Base-by-base conservation (phyloP, 371 early-diverging fungal genomes). In the Mycotypha africana region DNA sequence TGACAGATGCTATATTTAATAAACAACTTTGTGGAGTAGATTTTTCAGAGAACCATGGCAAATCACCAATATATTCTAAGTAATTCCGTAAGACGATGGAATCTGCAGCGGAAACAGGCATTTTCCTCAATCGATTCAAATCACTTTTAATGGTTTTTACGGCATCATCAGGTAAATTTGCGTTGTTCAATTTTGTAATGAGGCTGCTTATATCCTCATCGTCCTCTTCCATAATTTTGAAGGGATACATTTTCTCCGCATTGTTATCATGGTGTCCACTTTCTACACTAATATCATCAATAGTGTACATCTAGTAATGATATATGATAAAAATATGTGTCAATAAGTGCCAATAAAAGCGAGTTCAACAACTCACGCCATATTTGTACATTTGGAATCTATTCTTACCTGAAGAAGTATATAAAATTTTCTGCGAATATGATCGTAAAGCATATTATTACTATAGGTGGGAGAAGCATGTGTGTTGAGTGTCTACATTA, bases 361-460 rank as follows among this genome's bases (percentile, higher is more conserved):
- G n/a, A n/a, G n/a, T n/a, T n/a, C n/a, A n/a, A n/a, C n/a, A n/a
- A n/a, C n/a, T n/a, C n/a, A n/a, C n/a, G n/a, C n/a, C n/a, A n/a
- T n/a, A n/a, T n/a, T n/a, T n/a, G n/a, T n/a, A n/a, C n/a, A n/a
- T n/a, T n/a, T n/a, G n/a, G n/a, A n/a, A n/a, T n/a, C n/a, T n/a
- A n/a, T n/a, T n/a, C n/a, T 25, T 58, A 82, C 85, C 77, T 88
- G 87, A 49, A 89, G 84, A 3, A 87, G 70, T 31, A 91, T 65
- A 52, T 87, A 84, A 52, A 81, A 87, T 51, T 86, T 88, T 42
- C 88, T 73, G 38, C 89, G 86, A 60, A 85, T 82, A 56, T 82
- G 74, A 42, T 82, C 86, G 17, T 58, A 53, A 14, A 33, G 5
- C 44, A 42, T 32, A 32, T 42, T 41, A 47, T 49, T 44, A 38